Evolutionary conservation across 352 stramenopile species (phyloP), one percentile per base, ranked within the genome.

Genomic region (Pythium dissotocum): DNA sequence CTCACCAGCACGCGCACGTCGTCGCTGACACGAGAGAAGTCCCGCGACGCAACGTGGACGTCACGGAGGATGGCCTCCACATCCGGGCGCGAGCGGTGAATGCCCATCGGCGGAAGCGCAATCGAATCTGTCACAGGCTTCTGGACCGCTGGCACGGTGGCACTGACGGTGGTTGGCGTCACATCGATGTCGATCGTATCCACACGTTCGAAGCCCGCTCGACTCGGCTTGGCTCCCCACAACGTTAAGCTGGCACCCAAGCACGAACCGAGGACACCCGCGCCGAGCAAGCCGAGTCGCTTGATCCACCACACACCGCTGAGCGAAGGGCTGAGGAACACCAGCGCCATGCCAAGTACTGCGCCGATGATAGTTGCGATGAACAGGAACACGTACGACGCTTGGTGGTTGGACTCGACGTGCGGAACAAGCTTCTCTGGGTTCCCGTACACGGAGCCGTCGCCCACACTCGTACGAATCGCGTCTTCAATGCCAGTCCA

Each of bases 271-370:
- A 74, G 35, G 9, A 60, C 36, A 5, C 56, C 54, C 13, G 46
- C 44, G 14, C 46, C 16, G 12, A 74, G 46, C 0, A 74, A 51
- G 21, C 33, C 52, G n/a, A 74, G 14, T 26, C 64, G 61, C 40
- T 70, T 70, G 42, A 66, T 26, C 68, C 68, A 74, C 68, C 68
- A 74, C 14, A 60, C 35, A 28, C 28, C 56, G 36, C 18, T 65
- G 28, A 72, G 35, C 8, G 51, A 28, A 0, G 51, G 9, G 40
- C 40, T 67, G 14, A 63, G 26, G 8, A 64, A 62, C 28, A 74
- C 68, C 2, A 74, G 26, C 10, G 62, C 62, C 53, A 70, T 70
- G 0, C 51, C 46, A 6, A 74, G 28, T 4, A 57, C 28, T 4
- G 54, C 58, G 24, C 63, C 58, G 12, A 58, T 36, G 28, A 70